phyloP scores from a whole-genome alignment of 768 basidiomycete genomes.

The Astraeus odoratus region DNA sequence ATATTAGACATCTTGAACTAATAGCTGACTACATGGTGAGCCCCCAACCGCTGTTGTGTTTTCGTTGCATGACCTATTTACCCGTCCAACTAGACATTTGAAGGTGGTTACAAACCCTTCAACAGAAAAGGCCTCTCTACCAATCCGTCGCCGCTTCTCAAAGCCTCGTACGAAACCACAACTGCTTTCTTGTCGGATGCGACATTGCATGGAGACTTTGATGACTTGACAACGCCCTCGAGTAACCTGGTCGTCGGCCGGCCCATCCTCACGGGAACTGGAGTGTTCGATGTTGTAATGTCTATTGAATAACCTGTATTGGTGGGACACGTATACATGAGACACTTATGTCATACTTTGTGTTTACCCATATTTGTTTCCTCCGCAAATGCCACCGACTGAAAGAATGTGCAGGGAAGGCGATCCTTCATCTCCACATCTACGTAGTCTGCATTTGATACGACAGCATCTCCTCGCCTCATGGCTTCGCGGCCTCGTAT shows the following conservation, averaged over 20 bases:
- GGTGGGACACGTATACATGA: not conserved
- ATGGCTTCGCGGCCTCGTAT: slow-evolving; percentile 29
- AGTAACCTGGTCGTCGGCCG: slow-evolving; percentile 88
- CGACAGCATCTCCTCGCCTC: too few species aligned
- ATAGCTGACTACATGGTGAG: slow-evolving; percentile 99
- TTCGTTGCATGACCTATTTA: not conserved
- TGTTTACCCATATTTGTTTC: slow-evolving; percentile 20
- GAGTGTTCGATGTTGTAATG: slow-evolving; percentile 84
- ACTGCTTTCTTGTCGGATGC: slow-evolving; percentile 91
- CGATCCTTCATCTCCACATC: too few species aligned
- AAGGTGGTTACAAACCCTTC: slow-evolving; percentile 97
- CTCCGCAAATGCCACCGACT: too few species aligned
- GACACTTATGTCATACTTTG: slow-evolving; percentile 9
- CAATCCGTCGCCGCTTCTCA: slow-evolving; percentile 91
- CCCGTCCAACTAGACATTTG: slow-evolving; percentile 66
- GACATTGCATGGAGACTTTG: slow-evolving; percentile 91
- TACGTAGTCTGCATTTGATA: too few species aligned
- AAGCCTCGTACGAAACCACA: slow-evolving; percentile 97
- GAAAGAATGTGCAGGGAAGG: too few species aligned
- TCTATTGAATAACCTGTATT: slow-evolving; percentile 18
- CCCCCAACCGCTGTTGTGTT: not conserved
- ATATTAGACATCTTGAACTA: slow-evolving; percentile 87
- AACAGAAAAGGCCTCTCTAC: slow-evolving; percentile 92
- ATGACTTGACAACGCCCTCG: slow-evolving; percentile 84
- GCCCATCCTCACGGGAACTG: slow-evolving; percentile 88